These are phyloP conservation scores for Geotrichum siamense DNA, from an alignment of 1,139 yeast genomes.

Conservation along the genomic window DNA sequence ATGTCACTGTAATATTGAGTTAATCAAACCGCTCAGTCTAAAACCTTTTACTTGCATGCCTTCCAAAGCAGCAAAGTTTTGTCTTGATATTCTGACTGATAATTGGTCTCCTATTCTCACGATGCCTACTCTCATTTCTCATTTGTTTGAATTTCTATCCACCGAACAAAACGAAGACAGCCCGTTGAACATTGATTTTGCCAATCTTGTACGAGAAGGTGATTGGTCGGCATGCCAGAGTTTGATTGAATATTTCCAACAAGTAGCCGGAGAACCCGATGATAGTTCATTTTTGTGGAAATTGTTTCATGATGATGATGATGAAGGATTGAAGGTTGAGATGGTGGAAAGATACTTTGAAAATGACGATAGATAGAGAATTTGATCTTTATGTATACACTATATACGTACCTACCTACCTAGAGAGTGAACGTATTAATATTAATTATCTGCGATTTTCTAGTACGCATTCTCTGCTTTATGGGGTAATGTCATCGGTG, in stretches of 20 bases:
- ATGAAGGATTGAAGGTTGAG: no score
- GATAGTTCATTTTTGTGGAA: background rate
- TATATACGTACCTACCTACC: no score
- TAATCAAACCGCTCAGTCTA: background rate
- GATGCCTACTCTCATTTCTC: background rate
- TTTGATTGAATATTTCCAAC: constrained; percentile 54
- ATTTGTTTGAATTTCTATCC: background rate
- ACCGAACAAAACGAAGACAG: constrained; percentile 39
- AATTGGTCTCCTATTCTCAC: constrained; percentile 1
- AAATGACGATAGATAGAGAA: no score
- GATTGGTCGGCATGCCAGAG: constrained; percentile 53
- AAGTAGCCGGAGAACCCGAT: background rate
- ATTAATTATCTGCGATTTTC: no score
- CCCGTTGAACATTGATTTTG: constrained; percentile 79
- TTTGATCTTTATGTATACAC: no score
- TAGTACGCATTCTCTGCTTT: no score
- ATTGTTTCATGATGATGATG: background rate
- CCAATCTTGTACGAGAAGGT: constrained; percentile 59
- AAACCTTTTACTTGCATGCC: background rate
- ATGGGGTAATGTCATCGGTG: no score
- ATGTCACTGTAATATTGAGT: constrained; percentile 1
- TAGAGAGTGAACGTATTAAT: no score
- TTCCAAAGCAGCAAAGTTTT: background rate
- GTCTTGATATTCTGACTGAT: constrained; percentile 2
- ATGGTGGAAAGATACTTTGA: no score